phyloP scores from a whole-genome alignment of 2,329 filamentous ascomycete species.

The Cryphonectria naterciae region DNA sequence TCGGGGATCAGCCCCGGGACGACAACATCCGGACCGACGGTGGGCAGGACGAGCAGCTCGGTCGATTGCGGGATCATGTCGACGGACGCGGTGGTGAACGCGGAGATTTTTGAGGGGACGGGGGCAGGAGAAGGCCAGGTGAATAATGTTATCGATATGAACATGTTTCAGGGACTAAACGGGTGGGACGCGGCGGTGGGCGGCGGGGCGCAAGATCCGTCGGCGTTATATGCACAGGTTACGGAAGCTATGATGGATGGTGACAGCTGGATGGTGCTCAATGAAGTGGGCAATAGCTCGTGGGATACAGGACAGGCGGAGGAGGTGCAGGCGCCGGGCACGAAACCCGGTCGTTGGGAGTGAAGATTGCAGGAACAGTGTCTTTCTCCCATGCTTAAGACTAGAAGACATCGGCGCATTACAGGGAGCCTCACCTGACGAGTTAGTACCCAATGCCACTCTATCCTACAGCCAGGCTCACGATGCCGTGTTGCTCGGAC shows the following conservation, averaged over 20 bases:
- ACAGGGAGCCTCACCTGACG: neutral
- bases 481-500: too few species aligned
- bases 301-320: conserved; percentile 7
- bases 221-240: conserved; percentile 22
- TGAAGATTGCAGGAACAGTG: neutral
- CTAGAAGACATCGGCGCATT: neutral
- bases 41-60: neutral
- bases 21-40: neutral
- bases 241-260: conserved; percentile 24
- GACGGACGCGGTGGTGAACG: neutral
- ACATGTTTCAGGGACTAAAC: conserved; percentile 21
- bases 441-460: neutral
- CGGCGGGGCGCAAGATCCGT: conserved; percentile 6
- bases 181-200: conserved; percentile 18
- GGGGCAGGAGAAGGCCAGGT: neutral
- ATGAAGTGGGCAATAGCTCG: conserved; percentile 7
- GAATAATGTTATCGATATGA: conserved; percentile 5
- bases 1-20: conserved; percentile 19
- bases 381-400: too few species aligned
- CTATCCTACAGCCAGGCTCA: neutral
- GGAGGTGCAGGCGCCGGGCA: conserved; percentile 10
- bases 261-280: conserved; percentile 27
- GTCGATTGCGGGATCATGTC: neutral
- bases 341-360: neutral
- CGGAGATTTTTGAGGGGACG: conserved; percentile 1